Evolutionary conservation across 352 stramenopile genomes (phyloP).

Genomic region (Globisporangium acanthophoron): DNA sequence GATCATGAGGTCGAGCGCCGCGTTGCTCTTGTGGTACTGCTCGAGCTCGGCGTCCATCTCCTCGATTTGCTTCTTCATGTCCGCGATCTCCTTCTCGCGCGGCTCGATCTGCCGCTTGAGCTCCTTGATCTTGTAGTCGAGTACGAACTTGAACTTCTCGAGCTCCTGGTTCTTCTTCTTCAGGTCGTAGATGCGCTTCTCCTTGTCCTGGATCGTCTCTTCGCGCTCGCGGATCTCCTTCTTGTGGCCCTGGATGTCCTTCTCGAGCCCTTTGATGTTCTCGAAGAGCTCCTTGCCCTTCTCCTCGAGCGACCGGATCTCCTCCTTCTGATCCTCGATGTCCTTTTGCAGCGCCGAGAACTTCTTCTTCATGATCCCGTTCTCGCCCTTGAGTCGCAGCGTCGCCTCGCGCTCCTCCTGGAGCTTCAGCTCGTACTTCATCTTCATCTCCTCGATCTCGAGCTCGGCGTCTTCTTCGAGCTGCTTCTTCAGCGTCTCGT

Average conservation of each 20-base stretch:
- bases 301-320: constrained; percentile 88
- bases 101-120: constrained; percentile 95
- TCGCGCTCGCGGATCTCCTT: constrained; percentile 92
- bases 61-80: constrained; percentile 95
- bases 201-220: constrained; percentile 94
- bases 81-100: constrained; percentile 91
- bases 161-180: constrained; percentile 98
- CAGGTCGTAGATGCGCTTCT: constrained; percentile 95
- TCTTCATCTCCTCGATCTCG: constrained; percentile 91
- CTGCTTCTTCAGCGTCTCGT: constrained; percentile 87
- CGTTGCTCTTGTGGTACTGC: constrained; percentile 95
- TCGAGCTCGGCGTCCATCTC: constrained; percentile 94
- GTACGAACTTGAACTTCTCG: constrained; percentile 97
- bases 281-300: constrained; percentile 91
- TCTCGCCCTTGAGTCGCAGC: constrained; percentile 93
- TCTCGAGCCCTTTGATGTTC: constrained; percentile 90
- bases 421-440: constrained; percentile 90
- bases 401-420: constrained; percentile 87
- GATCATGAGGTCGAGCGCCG: constrained; percentile 92
- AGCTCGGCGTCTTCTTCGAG: constrained; percentile 93
- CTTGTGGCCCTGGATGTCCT: constrained; percentile 92
- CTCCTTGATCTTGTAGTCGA: constrained; percentile 97
- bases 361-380: constrained; percentile 97
- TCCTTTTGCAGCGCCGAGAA: constrained; percentile 92
- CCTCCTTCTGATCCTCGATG: constrained; percentile 94